Percentiles rank a stretch among this genome's conserved stretches.
Conservation (phyloP, 768 basidiomycete genomes). For the Daedaleopsis sinensis region DNA sequence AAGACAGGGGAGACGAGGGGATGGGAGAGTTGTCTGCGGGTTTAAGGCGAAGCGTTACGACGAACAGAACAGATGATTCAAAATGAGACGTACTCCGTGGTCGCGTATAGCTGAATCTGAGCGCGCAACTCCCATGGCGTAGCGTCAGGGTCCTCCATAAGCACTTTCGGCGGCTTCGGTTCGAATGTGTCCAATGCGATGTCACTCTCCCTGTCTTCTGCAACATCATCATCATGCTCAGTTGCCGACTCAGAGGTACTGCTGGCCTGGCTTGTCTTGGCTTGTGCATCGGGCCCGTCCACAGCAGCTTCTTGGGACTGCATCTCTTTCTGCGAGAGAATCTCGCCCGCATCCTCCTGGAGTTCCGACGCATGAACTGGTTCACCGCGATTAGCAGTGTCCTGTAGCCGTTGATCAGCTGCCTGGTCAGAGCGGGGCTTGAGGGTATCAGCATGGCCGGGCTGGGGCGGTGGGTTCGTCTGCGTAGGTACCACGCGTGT, state of each 20-base stretch:
- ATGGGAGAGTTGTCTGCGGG: conserved; percentile 56
- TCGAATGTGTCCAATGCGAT: conserved; percentile 42
- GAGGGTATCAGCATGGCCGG: conserved; percentile 53
- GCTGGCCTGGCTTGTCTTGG: background rate
- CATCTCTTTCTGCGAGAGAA: conserved; percentile 23
- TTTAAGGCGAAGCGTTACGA: background rate
- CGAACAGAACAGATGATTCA: background rate
- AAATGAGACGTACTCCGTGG: conserved; percentile 58
- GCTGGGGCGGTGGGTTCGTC: conserved; percentile 48
- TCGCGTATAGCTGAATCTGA: conserved; percentile 80
- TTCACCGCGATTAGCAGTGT: conserved; percentile 23
- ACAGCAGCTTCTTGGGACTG: background rate
- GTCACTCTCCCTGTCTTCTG: conserved; percentile 14
- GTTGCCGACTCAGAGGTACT: background rate
- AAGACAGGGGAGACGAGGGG: conserved; percentile 75
- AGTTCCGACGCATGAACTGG: conserved; percentile 24
- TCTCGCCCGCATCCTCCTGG: conserved; percentile 17
- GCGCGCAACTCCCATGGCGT: conserved; percentile 52
- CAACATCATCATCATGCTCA: background rate
- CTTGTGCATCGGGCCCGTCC: background rate
- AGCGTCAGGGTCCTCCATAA: conserved; percentile 50
- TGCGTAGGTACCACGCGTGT: conserved; percentile 39
- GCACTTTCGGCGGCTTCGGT: conserved; percentile 58
- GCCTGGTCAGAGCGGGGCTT: conserved; percentile 38
- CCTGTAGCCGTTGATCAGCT: conserved; percentile 18